phyloP scores from a whole-genome alignment of 2,329 filamentous ascomycete genomes.

The Rutstroemia sp. region DNA sequence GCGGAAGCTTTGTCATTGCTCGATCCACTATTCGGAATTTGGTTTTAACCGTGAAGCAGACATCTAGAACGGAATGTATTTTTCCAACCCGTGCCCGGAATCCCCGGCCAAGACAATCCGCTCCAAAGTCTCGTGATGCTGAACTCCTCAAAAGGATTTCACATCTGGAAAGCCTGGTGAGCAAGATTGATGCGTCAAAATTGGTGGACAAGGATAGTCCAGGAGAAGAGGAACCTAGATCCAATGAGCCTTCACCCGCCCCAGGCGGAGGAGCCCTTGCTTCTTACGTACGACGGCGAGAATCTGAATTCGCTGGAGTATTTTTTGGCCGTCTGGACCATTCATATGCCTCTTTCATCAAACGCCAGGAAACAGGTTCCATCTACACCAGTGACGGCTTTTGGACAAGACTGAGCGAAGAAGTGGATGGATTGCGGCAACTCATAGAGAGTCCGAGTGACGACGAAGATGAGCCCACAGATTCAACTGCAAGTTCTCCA shows the following conservation, averaged over 20 bases:
- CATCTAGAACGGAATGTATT: constrained; percentile 3
- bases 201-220: background rate
- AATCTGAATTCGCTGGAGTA: background rate
- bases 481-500: background rate
- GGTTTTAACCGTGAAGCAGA: background rate
- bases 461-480: constrained; percentile 4
- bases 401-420: constrained; percentile 9
- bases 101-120: background rate
- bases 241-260: background rate
- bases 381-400: constrained; percentile 7
- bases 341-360: constrained; percentile 6
- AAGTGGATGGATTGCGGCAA: constrained; percentile 7
- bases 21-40: background rate
- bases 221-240: background rate
- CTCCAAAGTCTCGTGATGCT: constrained; percentile 6
- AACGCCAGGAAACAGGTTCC: constrained; percentile 1
- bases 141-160: constrained; percentile 11
- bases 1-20: background rate
- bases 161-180: constrained; percentile 10
- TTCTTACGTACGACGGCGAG: no score
- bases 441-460: constrained; percentile 5
- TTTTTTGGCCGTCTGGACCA: constrained; percentile 1
- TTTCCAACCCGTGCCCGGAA: constrained; percentile 8
- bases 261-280: background rate
- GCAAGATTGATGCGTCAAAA: constrained; percentile 7